phyloP scores from a whole-genome alignment of 805 yeast species.

The Teunomyces stri region DNA sequence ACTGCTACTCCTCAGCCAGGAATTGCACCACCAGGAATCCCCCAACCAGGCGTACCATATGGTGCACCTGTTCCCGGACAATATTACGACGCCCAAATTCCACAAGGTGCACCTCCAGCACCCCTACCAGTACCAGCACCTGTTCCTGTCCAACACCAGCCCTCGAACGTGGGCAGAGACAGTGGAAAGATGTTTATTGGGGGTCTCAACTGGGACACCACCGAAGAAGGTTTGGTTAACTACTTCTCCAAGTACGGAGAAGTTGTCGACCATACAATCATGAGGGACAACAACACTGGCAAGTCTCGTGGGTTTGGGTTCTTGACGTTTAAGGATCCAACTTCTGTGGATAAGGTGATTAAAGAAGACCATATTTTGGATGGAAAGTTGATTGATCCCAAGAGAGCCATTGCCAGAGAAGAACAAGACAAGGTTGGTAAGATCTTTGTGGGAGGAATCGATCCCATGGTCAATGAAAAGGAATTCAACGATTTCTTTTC shows the following conservation, averaged over 20 bases:
- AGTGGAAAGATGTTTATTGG: slow-evolving; percentile 94
- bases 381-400: slow-evolving; percentile 96
- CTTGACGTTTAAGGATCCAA: slow-evolving; percentile 78
- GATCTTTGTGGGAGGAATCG: slow-evolving; percentile 95
- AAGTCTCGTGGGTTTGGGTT: slow-evolving; percentile 95
- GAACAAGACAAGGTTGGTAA: slow-evolving; percentile 97
- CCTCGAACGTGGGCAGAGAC: slow-evolving; percentile 47
- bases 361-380: slow-evolving; percentile 85
- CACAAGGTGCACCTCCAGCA: slow-evolving; percentile 10
- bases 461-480: slow-evolving; percentile 86
- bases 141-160: slow-evolving; percentile 16
- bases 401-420: slow-evolving; percentile 94
- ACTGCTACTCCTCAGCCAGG: slow-evolving; percentile 5
- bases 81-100: slow-evolving; percentile 4
- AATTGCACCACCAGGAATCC: slow-evolving; percentile 4
- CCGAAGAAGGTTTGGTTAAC: slow-evolving; percentile 78
- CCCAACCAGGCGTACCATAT: slow-evolving; percentile 6
- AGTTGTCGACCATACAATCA: slow-evolving; percentile 81
- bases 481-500: slow-evolving; percentile 86
- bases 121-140: slow-evolving; percentile 11
- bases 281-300: slow-evolving; percentile 87
- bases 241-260: slow-evolving; percentile 89
- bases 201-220: slow-evolving; percentile 97
- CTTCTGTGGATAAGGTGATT: slow-evolving; percentile 82
- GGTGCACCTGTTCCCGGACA: slow-evolving; percentile 4